Evolutionary conservation across 139 green algal species (phyloP).

Genomic region (Chlorella sp.): DNA sequence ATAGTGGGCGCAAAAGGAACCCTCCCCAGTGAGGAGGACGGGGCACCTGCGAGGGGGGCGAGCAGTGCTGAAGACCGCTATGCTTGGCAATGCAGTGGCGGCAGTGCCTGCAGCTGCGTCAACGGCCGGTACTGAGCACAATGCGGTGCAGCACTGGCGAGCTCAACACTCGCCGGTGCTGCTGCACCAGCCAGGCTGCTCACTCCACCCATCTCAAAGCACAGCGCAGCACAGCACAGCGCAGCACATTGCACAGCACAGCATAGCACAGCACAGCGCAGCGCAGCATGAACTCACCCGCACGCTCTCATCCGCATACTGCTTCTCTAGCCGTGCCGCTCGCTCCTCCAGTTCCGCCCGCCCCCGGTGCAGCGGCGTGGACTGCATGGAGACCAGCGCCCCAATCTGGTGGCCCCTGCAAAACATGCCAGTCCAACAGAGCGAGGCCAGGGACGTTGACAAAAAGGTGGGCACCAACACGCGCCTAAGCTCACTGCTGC

Average conservation of each 20-base stretch:
- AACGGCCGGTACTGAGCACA: too few species aligned
- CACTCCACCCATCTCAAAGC: too few species aligned
- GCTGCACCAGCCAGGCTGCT: too few species aligned
- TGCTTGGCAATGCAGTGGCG: too few species aligned
- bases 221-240: background rate
- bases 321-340: slow-evolving; percentile 39
- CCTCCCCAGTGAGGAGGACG: slow-evolving; percentile 77
- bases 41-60: background rate
- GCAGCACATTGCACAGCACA: background rate
- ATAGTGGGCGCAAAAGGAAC: slow-evolving; percentile 72
- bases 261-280: background rate
- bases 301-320: slow-evolving; percentile 44
- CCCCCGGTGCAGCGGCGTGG: slow-evolving; percentile 43
- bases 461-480: too few species aligned
- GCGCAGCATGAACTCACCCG: background rate
- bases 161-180: too few species aligned
- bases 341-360: slow-evolving; percentile 62
- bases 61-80: background rate
- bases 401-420: slow-evolving; percentile 64
- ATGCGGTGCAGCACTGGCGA: too few species aligned
- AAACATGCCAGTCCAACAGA: slow-evolving; percentile 33
- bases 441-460: too few species aligned
- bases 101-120: too few species aligned
- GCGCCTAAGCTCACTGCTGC: too few species aligned
- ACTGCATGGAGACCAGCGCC: slow-evolving; percentile 79